Conservation (phyloP, 345 rosid species). For the thale cress (Arabidopsis thaliana) region DNA sequence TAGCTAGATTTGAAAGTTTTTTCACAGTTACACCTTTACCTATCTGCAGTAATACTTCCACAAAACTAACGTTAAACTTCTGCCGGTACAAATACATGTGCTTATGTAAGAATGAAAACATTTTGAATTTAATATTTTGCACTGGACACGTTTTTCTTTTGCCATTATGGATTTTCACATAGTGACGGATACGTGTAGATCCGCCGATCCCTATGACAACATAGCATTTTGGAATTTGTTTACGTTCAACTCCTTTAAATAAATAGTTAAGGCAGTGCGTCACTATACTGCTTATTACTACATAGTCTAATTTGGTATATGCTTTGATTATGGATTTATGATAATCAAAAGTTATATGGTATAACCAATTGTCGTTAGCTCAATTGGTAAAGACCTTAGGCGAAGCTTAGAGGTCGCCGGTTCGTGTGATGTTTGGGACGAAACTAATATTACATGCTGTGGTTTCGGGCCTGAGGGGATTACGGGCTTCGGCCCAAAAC, state of each 20-base stretch:
- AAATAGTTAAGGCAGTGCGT: slow-evolving; percentile 9
- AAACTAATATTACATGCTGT: no score
- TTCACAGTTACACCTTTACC: background rate
- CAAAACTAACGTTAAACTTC: background rate
- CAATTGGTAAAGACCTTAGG: no score
- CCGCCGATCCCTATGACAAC: slow-evolving; percentile 2
- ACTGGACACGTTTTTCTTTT: background rate
- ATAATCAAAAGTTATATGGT: background rate
- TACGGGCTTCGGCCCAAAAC: no score
- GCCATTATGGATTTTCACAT: slow-evolving; percentile 4
- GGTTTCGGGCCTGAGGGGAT: no score
- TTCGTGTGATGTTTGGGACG: no score
- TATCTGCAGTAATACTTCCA: background rate
- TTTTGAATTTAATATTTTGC: background rate
- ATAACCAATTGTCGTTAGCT: no score
- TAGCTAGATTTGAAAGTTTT: no score
- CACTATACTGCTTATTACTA: background rate
- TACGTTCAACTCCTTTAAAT: background rate
- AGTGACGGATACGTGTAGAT: background rate
- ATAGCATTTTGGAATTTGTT: background rate
- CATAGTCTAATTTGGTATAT: slow-evolving; percentile 21
- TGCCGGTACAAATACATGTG: background rate
- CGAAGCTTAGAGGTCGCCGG: no score
- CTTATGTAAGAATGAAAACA: background rate
- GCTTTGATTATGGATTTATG: slow-evolving; percentile 8